Base-by-base conservation (phyloP, 75 land plant species). In the Chamaecyparis obtusa region DNA sequence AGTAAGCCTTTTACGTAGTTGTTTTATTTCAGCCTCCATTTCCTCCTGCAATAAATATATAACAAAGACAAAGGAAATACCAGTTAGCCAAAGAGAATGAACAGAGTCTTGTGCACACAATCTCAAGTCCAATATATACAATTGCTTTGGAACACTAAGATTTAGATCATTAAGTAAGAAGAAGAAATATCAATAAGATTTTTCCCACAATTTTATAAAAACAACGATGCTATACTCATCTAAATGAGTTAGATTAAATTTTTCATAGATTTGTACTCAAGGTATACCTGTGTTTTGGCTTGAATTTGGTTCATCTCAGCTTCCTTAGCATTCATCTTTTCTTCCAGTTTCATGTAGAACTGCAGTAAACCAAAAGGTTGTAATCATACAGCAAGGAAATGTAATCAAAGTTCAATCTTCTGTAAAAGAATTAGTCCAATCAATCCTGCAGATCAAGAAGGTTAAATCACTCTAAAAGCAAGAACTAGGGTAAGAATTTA, bases 321-420 rank as follows among this genome's bases (percentile, higher is more conserved):
- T 83, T 92, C 95, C 89, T 90, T 92, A 27, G 90, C 95, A 72
- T 80, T 92, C 30, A 88, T 83, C 89, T 91, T 89, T 83, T 91
- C 93, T 84, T 94, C 95, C 60, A 94, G 56, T 76, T 94, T 95
- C 57, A 89, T 92, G 15, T 89, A 89, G 79, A 92, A 94, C 89
- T 93, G 89, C 49, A 41, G 30, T 33, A 46, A 46, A 79, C 21
- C 30, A 46, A 86, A 86, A 46, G 35, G 41, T 21, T 81, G n/a
- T n/a, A 81, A 81, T 81, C 51, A 46, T 3, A 81, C 16, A 81
- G 27, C 24, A 44, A 44, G 83, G 16, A 81, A 4, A 46, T 5
- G 83, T 46, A 13, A 44, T 46, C 48, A 27, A 44, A 27, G 24
- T 11, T 44, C 48, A 44, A 10, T 49, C 48, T 19, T 39, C 11